Percentiles rank a stretch among this genome's conserved stretches.
Conservation (phyloP, 2,329 filamentous ascomycete genomes). For the Epichloe brachyelytri region DNA sequence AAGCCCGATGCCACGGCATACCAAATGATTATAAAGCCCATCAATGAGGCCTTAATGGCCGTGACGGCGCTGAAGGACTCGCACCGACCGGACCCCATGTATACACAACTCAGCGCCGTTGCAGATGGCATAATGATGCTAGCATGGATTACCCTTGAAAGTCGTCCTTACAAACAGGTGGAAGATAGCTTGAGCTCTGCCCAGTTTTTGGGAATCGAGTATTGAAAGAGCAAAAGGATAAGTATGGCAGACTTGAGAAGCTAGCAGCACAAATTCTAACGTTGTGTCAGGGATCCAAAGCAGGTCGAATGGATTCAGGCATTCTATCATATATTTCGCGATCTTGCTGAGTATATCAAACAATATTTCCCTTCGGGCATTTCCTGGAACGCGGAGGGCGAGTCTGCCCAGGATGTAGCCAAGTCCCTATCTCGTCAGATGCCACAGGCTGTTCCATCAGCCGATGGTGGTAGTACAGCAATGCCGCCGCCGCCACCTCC, state of each 20-base stretch:
- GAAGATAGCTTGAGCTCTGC: constrained; percentile 71
- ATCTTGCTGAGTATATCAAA: constrained; percentile 73
- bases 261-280: background rate
- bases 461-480: constrained; percentile 36
- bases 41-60: constrained; percentile 68
- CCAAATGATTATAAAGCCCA: constrained; percentile 71
- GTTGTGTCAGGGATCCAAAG: constrained; percentile 49
- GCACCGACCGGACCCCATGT: constrained; percentile 62
- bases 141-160: constrained; percentile 79
- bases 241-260: constrained; percentile 19
- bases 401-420: constrained; percentile 55
- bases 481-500: constrained; percentile 54
- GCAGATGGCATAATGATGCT: constrained; percentile 82
- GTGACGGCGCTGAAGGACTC: constrained; percentile 72
- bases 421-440: constrained; percentile 36
- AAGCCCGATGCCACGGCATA: constrained; percentile 66
- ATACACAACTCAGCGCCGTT: constrained; percentile 75
- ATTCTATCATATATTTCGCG: constrained; percentile 85
- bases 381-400: constrained; percentile 71
- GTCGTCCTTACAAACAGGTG: constrained; percentile 74
- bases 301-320: constrained; percentile 82
- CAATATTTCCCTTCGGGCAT: constrained; percentile 69
- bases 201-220: constrained; percentile 89
- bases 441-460: constrained; percentile 31
- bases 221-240: constrained; percentile 76